Base-by-base conservation (phyloP, 2,329 filamentous ascomycete genomes). In the Colletotrichum gigasporum region DNA sequence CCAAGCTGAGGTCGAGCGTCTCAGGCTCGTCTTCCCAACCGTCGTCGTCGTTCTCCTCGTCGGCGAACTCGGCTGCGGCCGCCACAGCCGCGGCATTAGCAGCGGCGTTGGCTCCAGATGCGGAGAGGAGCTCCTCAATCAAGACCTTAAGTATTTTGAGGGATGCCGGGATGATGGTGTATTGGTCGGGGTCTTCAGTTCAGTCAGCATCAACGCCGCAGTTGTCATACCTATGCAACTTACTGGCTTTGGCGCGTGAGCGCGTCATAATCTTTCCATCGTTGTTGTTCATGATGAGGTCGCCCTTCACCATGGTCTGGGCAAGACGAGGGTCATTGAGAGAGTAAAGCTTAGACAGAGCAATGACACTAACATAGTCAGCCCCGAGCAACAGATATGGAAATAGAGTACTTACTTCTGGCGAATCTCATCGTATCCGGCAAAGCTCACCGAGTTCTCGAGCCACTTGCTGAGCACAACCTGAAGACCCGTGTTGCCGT, bases 81-180 rank as follows among this genome's bases (percentile, higher is more conserved):
- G 85, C 85, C 5, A 86, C 83, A 2, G 86, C 82, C 0, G 87
- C 87, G 0, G 87, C 85, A 0, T 88, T 90, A 1, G 89, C 82
- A 52, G 88, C 85, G 50, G 81, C 81, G 64, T 82, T 79, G n/a
- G 80, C 79, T 22, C 92, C 93, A 4, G 92, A 90, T 2, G 94
- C 93, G 0, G 92, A 93, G 5, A 92, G 83, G 3, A 99, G 87
- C 79, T 99, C 96, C 73, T 97, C 93, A 47, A 98, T 91, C 8
- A 99, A 87, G 4, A 98, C 91, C 82, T 99, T 99, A 78, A 98
- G 81, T 65, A 99, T 97, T 81, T 99, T 99, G 73, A 99, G 85
- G 2, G 93, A 90, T 0, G 94, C 94, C 0, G 94, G 88, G 63
- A 99, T 89, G 65, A 92, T 88, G 5, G 94, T 97, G 80, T 91